These are phyloP conservation scores for Aphanomyces astaci DNA, from an alignment of 352 stramenopile genomes.

Conservation along the genomic window DNA sequence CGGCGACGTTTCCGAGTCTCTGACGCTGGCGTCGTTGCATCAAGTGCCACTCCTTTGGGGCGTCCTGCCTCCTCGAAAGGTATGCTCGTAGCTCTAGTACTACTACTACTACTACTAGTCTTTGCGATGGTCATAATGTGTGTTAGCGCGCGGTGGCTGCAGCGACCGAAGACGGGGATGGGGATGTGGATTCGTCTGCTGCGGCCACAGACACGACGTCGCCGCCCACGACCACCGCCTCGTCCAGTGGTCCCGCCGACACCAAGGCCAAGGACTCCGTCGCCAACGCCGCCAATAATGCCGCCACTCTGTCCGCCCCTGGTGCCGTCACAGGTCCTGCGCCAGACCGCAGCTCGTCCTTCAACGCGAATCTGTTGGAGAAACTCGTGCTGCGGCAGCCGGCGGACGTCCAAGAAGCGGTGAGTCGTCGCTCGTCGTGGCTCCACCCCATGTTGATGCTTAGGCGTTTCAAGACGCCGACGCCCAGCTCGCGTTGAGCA, in stretches of 20 bases:
- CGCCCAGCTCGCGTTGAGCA: conserved; percentile 43
- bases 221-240: background rate
- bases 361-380: conserved; percentile 66
- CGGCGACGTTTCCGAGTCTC: conserved; percentile 11
- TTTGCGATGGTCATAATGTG: background rate
- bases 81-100: too few species aligned
- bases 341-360: conserved; percentile 57
- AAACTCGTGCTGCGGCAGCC: conserved; percentile 71
- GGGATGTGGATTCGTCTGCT: background rate
- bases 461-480: conserved; percentile 59
- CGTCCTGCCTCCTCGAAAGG: conserved; percentile 49
- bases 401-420: conserved; percentile 41
- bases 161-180: conserved; percentile 12
- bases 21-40: conserved; percentile 59
- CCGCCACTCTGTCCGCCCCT: background rate
- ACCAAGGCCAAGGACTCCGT: conserved; percentile 1
- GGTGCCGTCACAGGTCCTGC: conserved; percentile 37
- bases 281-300: too few species aligned
- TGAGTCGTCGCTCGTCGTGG: background rate
- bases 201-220: background rate
- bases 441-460: background rate
- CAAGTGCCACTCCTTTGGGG: conserved; percentile 62
- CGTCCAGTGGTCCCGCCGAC: background rate
- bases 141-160: background rate
- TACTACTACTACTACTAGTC: too few species aligned